Percentiles rank a stretch among this genome's conserved stretches.
phyloP scores from a whole-genome alignment of 306 rosid species.

The Pterocarpus santalinus region DNA sequence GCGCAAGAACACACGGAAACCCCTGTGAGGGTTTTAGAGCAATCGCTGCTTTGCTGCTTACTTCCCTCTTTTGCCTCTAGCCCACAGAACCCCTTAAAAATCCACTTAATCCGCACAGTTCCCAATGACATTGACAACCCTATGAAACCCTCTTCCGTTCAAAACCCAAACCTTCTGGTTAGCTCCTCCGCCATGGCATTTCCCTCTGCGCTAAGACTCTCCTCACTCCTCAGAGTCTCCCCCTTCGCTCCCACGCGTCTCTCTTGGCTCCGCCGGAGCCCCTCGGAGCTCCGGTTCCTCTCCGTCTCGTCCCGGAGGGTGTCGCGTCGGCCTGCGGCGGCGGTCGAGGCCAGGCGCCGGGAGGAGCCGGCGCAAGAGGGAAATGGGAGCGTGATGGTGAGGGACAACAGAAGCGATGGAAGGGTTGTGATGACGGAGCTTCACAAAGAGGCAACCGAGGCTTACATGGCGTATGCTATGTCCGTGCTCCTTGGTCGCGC shows the following conservation, averaged over 20 bases:
- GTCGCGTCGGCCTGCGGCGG: conserved; percentile 16
- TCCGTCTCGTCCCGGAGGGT: conserved; percentile 47
- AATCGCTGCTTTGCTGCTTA: neutral
- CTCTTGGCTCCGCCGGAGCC: conserved; percentile 43
- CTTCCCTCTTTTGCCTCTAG: neutral
- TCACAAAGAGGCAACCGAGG: conserved; percentile 89
- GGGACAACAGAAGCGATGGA: conserved; percentile 54
- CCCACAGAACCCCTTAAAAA: conserved; percentile 40
- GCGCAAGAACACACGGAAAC: conserved; percentile 52
- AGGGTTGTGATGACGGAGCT: conserved; percentile 68
- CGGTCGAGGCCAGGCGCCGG: conserved; percentile 42
- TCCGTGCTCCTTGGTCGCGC: conserved; percentile 97
- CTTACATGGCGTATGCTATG: conserved; percentile 93
- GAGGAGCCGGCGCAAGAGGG: conserved; percentile 56
- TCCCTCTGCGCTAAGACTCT: conserved; percentile 69
- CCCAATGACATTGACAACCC: conserved; percentile 39
- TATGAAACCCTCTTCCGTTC: conserved; percentile 42
- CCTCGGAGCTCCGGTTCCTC: conserved; percentile 67
- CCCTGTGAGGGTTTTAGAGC: conserved; percentile 18
- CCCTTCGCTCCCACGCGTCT: conserved; percentile 46
- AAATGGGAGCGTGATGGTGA: conserved; percentile 67
- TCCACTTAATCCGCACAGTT: neutral
- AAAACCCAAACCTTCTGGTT: neutral
- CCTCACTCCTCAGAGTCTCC: conserved; percentile 65
- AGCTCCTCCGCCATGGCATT: conserved; percentile 62